Evolutionary conservation across 176 grass and related monocot genomes (phyloP).

Genomic region (Musa troglodytarum): DNA sequence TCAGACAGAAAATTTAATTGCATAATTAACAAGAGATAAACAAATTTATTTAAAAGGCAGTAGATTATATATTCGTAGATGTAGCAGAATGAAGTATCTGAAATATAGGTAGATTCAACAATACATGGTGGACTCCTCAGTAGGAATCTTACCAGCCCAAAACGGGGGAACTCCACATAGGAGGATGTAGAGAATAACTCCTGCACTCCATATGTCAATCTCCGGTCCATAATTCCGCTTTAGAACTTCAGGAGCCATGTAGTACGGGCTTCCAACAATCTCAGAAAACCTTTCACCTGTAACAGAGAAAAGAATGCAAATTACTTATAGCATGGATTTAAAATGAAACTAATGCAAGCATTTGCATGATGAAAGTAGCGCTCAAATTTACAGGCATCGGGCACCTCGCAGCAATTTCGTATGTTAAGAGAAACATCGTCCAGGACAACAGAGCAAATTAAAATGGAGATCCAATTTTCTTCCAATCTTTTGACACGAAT

Average conservation of each 20-base stretch:
- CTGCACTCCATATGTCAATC: constrained; percentile 98
- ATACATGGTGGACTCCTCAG: neutral
- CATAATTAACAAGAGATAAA: neutral
- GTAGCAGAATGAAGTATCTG: neutral
- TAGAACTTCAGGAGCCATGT: constrained; percentile 97
- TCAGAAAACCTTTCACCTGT: constrained; percentile 96
- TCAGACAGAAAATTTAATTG: constrained; percentile 1
- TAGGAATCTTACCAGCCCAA: constrained; percentile 70
- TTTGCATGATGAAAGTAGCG: neutral
- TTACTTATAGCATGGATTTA: neutral
- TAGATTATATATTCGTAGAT: neutral
- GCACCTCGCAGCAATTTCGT: too few relatives aligned
- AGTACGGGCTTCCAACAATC: constrained; percentile 99
- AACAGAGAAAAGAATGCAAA: constrained; percentile 2
- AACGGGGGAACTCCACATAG: constrained; percentile 98
- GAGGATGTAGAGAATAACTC: constrained; percentile 95
- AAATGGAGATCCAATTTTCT: neutral
- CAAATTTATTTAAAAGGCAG: neutral
- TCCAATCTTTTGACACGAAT: neutral
- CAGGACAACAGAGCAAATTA: neutral
- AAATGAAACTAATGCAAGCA: neutral
- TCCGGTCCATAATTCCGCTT: constrained; percentile 97
- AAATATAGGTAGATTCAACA: neutral
- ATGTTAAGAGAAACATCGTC: neutral
- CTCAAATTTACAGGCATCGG: neutral